A percentile compares a stretch with the other conserved stretches of the same genome.
phyloP scores from a whole-genome alignment of 179 eudicot species.

The Nepenthes alata region DNA sequence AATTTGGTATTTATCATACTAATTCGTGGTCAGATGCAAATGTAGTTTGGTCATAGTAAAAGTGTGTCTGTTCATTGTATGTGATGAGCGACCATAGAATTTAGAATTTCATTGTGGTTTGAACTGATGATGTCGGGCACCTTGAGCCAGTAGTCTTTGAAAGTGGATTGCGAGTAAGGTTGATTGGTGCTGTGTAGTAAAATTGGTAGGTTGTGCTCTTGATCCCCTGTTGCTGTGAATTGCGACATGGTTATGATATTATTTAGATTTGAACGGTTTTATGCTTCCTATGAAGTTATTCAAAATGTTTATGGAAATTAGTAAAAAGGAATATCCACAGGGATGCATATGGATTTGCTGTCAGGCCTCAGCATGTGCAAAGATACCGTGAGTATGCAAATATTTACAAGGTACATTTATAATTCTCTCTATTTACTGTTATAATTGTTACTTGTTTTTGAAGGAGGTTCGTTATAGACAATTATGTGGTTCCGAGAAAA shows the following conservation, averaged over 20 bases:
- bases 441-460: not conserved
- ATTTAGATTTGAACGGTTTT: no score
- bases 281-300: not conserved
- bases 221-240: no score
- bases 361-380: conserved; percentile 93
- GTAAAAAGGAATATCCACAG: conserved; percentile 23
- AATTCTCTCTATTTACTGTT: not conserved
- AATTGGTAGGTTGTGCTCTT: no score
- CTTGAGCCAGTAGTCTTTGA: not conserved
- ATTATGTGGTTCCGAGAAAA: no score
- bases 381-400: conserved; percentile 91
- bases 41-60: no score
- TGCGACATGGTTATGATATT: no score
- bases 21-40: no score
- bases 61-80: not conserved
- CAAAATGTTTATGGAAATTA: not conserved
- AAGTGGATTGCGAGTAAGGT: conserved; percentile 2
- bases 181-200: not conserved
- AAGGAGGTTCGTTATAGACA: no score
- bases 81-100: not conserved
- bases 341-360: conserved; percentile 98
- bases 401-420: conserved; percentile 62
- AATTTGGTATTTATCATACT: no score
- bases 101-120: not conserved
- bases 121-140: conserved; percentile 5